phyloP scores from a whole-genome alignment of 163 green algal species.

The Chlamydomonas reinhardtii region DNA sequence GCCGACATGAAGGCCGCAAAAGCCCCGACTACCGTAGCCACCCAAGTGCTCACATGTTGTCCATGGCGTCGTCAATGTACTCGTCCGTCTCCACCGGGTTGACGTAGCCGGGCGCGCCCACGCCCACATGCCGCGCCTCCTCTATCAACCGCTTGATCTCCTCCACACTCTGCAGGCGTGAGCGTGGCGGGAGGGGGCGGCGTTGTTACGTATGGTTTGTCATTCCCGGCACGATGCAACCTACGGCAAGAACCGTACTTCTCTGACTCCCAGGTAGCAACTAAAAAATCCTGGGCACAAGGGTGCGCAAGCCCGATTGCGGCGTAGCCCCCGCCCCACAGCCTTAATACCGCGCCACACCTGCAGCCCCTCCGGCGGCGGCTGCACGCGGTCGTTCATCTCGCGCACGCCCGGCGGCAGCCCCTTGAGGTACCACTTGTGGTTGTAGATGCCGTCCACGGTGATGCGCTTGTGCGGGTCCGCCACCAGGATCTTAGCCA shows the following conservation, averaged over 20 bases:
- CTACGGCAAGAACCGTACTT: no score
- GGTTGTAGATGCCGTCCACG: slow-evolving; percentile 88
- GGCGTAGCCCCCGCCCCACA: no score
- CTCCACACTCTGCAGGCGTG: slow-evolving; percentile 78
- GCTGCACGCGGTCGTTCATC: slow-evolving; percentile 92
- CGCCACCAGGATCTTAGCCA: slow-evolving; percentile 81
- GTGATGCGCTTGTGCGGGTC: slow-evolving; percentile 90
- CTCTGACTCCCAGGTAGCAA: no score
- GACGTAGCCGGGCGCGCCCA: slow-evolving; percentile 45
- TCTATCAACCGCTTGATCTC: slow-evolving; percentile 79
- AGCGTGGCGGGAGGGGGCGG: no score
- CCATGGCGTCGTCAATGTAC: slow-evolving; percentile 86
- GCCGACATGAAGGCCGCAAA: no score
- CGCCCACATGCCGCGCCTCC: slow-evolving; percentile 72
- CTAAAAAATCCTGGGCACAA: no score
- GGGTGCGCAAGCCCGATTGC: no score
- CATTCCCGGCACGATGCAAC: no score
- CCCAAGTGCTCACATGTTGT: slow-evolving; percentile 52
- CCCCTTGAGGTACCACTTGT: slow-evolving; percentile 94
- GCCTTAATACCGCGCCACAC: slow-evolving; percentile 47
- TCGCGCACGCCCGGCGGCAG: slow-evolving; percentile 91
- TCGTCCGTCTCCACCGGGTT: slow-evolving; percentile 74
- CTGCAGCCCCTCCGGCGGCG: slow-evolving; percentile 81
- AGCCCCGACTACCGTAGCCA: no score
- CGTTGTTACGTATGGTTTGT: no score